phyloP scores from a whole-genome alignment of 768 basidiomycete species.

The Leccinum broughii region DNA sequence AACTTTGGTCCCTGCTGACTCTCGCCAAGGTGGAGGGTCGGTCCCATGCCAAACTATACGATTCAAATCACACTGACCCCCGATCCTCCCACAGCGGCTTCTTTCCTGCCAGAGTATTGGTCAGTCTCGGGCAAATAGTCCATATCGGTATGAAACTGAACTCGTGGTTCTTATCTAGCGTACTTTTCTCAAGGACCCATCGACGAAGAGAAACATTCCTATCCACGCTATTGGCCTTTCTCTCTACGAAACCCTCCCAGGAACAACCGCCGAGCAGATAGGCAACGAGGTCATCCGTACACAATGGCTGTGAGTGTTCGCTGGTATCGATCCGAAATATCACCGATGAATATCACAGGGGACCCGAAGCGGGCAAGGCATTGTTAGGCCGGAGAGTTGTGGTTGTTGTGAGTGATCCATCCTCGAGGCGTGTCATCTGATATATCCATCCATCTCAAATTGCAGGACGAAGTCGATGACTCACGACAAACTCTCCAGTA shows the following conservation, averaged over 20 bases:
- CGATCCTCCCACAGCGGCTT: conserved; percentile 64
- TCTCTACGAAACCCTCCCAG: conserved; percentile 87
- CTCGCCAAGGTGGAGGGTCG: conserved; percentile 74
- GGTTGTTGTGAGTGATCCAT: conserved; percentile 64
- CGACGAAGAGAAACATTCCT: conserved; percentile 75
- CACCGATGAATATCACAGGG: conserved; percentile 38
- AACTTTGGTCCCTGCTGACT: not conserved
- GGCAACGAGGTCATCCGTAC: conserved; percentile 88
- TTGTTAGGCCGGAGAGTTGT: conserved; percentile 80
- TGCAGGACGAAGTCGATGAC: conserved; percentile 85
- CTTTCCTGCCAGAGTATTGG: conserved; percentile 93
- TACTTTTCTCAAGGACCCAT: conserved; percentile 76
- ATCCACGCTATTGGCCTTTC: conserved; percentile 97
- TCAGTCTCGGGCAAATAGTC: conserved; percentile 25
- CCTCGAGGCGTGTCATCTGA: conserved; percentile 12
- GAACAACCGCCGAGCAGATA: conserved; percentile 68
- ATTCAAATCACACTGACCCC: conserved; percentile 12
- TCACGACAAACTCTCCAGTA: conserved; percentile 87
- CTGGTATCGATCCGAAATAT: conserved; percentile 2
- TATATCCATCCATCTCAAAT: conserved; percentile 1
- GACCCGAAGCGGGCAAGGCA: conserved; percentile 62
- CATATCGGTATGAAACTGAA: conserved; percentile 1
- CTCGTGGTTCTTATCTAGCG: conserved; percentile 44
- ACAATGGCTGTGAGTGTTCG: conserved; percentile 83
- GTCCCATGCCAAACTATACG: conserved; percentile 33